Base-by-base conservation (phyloP, 2,329 filamentous ascomycete species). In the Aspergillus uvarum region DNA sequence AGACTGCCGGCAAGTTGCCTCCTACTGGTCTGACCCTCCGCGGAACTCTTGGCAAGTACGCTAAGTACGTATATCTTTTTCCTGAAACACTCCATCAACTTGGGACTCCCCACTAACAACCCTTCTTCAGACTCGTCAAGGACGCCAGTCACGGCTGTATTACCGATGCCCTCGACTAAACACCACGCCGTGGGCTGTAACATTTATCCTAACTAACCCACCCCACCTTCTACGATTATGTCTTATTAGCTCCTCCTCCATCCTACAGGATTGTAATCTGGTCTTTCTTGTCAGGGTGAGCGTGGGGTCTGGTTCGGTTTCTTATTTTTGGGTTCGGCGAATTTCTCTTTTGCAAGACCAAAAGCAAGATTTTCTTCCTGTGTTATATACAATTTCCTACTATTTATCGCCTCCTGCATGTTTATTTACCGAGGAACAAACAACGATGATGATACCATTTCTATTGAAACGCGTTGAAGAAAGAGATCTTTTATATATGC, bases 31-130 rank as follows among this genome's bases (percentile, higher is more conserved):
- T 83, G 59, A 83, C 84, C 59, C 80, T 79, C 68, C 83, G 85
- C 68, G 89, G 89, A 52, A 91, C 88, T 5, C 77, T 91, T 66
- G 85, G 83, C 64, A 91, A 91, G 77, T 91, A 91, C 69, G 87
- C 88, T 58, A 75, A 74, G 69, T 74, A 71, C 51, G 72, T 69
- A 31, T 21, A 19, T 26, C 14, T 32, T 16, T 16, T 42, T 52
- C 44, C 26, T 12, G 32, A 35, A 35, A 16, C 14, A 16, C 10
- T 12, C 14, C 32, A 16, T 35, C 12, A 32, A 19, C 21, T n/a
- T 14, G 31, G 21, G 22, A 16, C 26, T 2, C 5, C 60, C 2
- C 29, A 32, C 60, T 52, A 56, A 56, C 29, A 14, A 32, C 12
- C 51, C 21, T 31, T 24, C 14, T 16, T 38, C 51, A 74, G 75